These are phyloP conservation scores for Ophiostoma pallidulum DNA, from an alignment of 2,329 filamentous ascomycete species.

Conservation along the genomic window DNA sequence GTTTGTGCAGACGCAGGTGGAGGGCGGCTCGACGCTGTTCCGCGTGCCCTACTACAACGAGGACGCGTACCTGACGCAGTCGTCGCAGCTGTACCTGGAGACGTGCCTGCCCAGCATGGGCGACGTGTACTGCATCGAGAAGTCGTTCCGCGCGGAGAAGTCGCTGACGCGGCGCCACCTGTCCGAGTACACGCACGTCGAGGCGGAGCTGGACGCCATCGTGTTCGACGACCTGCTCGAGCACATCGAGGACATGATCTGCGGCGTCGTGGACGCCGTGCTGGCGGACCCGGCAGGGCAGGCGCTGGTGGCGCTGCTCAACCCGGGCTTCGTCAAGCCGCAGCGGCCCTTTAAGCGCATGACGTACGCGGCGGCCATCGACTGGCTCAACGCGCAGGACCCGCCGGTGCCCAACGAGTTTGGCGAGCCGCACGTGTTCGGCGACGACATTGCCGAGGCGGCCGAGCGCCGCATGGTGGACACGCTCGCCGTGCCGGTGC, in stretches of 20 bases:
- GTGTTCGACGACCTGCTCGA: conserved; percentile 77
- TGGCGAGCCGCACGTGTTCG: conserved; percentile 78
- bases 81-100: conserved; percentile 94
- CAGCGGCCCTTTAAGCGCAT: conserved; percentile 85
- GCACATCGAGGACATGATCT: conserved; percentile 82
- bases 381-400: conserved; percentile 83
- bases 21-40: conserved; percentile 88
- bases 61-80: conserved; percentile 89
- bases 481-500: conserved; percentile 83
- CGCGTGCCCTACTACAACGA: conserved; percentile 56
- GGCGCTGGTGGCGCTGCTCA: conserved; percentile 70
- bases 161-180: conserved; percentile 88
- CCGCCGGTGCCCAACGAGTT: conserved; percentile 80
- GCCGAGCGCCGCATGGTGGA: conserved; percentile 97
- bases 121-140: conserved; percentile 96
- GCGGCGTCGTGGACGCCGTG: conserved; percentile 70
- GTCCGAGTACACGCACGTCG: conserved; percentile 90
- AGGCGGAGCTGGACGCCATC: conserved; percentile 95
- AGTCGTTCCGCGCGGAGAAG: conserved; percentile 97
- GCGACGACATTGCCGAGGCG: conserved; percentile 91
- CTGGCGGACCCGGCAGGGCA: conserved; percentile 65
- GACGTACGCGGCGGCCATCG: conserved; percentile 87
- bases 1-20: conserved; percentile 89
- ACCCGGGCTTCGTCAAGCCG: conserved; percentile 80
- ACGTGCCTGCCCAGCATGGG: conserved; percentile 84